Percentiles rank a stretch among this genome's conserved stretches.
These are phyloP conservation scores for Aspergillus ochraceus DNA, from an alignment of 2,329 filamentous ascomycete genomes.

Conservation along the genomic window DNA sequence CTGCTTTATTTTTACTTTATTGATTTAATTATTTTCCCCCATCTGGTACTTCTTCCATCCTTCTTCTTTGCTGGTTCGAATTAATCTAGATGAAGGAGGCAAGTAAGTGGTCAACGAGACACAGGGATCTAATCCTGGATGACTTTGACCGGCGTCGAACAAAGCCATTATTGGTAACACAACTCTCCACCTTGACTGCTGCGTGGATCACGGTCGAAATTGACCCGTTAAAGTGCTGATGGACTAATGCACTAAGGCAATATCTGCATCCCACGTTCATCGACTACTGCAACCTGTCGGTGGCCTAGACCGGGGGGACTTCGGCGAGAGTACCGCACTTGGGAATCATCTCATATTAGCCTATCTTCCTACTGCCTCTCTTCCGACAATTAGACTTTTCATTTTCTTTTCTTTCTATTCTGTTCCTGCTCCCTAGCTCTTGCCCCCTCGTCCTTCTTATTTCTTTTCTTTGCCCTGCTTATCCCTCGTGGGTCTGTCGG, in stretches of 20 bases:
- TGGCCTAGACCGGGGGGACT: background rate
- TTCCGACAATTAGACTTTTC: too few relatives aligned
- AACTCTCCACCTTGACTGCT: background rate
- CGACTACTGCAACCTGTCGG: background rate
- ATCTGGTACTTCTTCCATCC: background rate
- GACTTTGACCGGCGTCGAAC: background rate
- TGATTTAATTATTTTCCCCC: background rate
- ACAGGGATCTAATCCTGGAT: background rate
- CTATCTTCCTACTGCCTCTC: too few relatives aligned
- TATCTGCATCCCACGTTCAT: background rate
- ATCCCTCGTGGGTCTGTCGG: background rate
- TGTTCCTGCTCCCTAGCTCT: background rate
- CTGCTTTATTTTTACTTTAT: background rate
- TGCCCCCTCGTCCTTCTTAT: background rate
- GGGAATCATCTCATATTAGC: background rate
- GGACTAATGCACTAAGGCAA: too few relatives aligned
- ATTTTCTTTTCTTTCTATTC: too few relatives aligned
- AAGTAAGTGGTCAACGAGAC: background rate
- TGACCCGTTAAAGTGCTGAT: background rate
- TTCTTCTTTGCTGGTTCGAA: background rate
- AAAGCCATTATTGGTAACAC: background rate
- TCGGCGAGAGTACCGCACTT: background rate
- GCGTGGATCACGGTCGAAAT: background rate
- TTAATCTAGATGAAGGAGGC: background rate
- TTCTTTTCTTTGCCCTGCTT: background rate